Conservation (phyloP, 2,329 filamentous ascomycete species). For the Epichloe typhina region DNA sequence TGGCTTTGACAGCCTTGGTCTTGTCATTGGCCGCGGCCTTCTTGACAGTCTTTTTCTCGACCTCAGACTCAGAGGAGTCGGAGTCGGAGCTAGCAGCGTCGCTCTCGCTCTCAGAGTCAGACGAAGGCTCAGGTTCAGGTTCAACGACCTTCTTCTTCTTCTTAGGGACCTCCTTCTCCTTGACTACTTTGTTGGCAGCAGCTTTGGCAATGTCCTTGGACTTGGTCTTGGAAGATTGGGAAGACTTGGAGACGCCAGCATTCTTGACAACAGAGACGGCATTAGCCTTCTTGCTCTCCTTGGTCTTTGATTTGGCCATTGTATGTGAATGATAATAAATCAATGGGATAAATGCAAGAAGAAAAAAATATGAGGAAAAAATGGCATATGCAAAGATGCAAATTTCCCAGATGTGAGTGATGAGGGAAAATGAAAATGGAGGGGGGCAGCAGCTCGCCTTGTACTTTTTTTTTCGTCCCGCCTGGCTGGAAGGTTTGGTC, state of each 20-base stretch:
- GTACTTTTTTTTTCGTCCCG: conserved; percentile 9
- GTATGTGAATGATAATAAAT: not conserved
- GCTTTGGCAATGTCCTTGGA: conserved; percentile 55
- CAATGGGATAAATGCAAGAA: not conserved
- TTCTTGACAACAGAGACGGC: conserved; percentile 46
- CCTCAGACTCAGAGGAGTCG: conserved; percentile 21
- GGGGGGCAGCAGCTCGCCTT: conserved; percentile 5
- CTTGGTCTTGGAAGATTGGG: conserved; percentile 51
- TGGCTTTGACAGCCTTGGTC: conserved; percentile 14
- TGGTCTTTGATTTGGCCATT: conserved; percentile 57
- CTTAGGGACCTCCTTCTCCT: conserved; percentile 33
- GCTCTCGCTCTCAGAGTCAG: conserved; percentile 23
- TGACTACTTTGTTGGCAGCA: conserved; percentile 34
- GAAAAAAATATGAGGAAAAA: not conserved
- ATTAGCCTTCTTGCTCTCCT: conserved; percentile 39
- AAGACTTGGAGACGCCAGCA: conserved; percentile 53
- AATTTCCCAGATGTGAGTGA: not conserved
- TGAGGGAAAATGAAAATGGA: conserved; percentile 2
- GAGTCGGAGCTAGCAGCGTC: conserved; percentile 11
- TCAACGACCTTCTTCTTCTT: conserved; percentile 34
- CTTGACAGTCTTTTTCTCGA: conserved; percentile 17
- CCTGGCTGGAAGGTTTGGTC: conserved; percentile 7
- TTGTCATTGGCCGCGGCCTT: conserved; percentile 11
- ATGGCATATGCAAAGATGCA: not conserved
- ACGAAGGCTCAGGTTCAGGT: conserved; percentile 28